Conservation (phyloP, 192 early-diverging fungal genomes). For the Kappamyces sp. region DNA sequence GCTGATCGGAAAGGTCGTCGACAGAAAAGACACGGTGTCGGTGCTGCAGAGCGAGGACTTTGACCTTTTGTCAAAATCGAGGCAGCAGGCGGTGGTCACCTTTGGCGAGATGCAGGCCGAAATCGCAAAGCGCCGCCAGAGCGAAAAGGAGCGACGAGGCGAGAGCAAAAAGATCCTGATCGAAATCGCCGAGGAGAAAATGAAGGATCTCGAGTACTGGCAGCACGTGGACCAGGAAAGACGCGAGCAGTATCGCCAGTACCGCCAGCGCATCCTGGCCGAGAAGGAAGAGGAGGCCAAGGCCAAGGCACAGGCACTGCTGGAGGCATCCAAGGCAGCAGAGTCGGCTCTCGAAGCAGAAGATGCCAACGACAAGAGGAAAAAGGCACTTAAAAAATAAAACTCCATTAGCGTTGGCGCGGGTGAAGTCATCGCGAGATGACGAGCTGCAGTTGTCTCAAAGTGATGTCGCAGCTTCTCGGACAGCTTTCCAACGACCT, state of each 20-base stretch:
- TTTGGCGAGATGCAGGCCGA: conserved; percentile 27
- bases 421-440: too few species aligned
- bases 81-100: conserved; percentile 10
- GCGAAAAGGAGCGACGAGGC: conserved; percentile 39
- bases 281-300: conserved; percentile 40
- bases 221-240: conserved; percentile 20
- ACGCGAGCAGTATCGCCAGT: conserved; percentile 32
- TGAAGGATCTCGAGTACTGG: conserved; percentile 21
- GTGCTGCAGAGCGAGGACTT: conserved; percentile 28
- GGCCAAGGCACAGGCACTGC: conserved; percentile 22
- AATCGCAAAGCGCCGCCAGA: conserved; percentile 17
- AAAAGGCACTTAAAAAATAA: conserved; percentile 34
- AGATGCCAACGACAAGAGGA: conserved; percentile 18
- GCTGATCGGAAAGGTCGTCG: not conserved
- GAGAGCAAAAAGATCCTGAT: conserved; percentile 9
- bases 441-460: not conserved
- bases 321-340: conserved; percentile 30
- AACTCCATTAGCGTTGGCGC: not conserved
- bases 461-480: not conserved
- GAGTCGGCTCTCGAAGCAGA: conserved; percentile 32
- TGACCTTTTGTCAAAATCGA: conserved; percentile 19
- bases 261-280: conserved; percentile 28
- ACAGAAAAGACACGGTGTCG: conserved; percentile 9
- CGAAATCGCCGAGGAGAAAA: conserved; percentile 30
- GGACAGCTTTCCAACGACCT: too few species aligned